Evolutionary conservation across 495 filamentous ascomycete genomes (phyloP), one percentile per base, ranked within the genome.

Genomic region (Xylaria nigripes): DNA sequence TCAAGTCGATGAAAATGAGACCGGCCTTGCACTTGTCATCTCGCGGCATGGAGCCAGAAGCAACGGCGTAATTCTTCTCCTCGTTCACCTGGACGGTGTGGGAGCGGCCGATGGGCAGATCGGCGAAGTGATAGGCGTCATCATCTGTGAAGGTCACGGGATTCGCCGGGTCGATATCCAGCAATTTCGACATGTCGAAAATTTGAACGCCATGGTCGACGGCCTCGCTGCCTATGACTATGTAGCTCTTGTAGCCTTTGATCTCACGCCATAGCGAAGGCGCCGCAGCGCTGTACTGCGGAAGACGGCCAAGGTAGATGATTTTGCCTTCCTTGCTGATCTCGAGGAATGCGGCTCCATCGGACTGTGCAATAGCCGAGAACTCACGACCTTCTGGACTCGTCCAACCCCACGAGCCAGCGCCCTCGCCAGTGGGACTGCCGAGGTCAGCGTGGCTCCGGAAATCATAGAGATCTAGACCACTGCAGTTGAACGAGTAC

Each of bases 301-400:
- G 78, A 0, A 82, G 70, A 7, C 80, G 71, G 9, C 80, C 80
- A 6, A 83, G 70, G 54, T 83, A 83, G 38, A 70, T 57, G 12
- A 83, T 61, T 45, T 74, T 72, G n/a, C 80, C 80, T 36, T 66
- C 63, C 15, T 63, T 24, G 50, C 61, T 71, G 57, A 81, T 70
- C 61, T 83, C 79, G 18, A 75, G 73, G 54, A 83, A 83, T 0
- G 81, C 73, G 1, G 81, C 63, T 15, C 80, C 81, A 49, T 83
- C 81, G 24, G 69, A 68, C 56, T 83, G 80, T 1, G 72, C 79
- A 38, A 83, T 72, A 29, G 75, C 79, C 23, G 78, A 69, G 61
- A 83, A 76, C 52, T 83, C 80, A 12, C 79, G 74, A n/a, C 78
- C 80, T n/a, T 72, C 67, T 0, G 61, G 58, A 7, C 73, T 78